These are phyloP conservation scores for Juncus inflexus DNA, from an alignment of 176 grass and related monocot species.

Conservation along the genomic window DNA sequence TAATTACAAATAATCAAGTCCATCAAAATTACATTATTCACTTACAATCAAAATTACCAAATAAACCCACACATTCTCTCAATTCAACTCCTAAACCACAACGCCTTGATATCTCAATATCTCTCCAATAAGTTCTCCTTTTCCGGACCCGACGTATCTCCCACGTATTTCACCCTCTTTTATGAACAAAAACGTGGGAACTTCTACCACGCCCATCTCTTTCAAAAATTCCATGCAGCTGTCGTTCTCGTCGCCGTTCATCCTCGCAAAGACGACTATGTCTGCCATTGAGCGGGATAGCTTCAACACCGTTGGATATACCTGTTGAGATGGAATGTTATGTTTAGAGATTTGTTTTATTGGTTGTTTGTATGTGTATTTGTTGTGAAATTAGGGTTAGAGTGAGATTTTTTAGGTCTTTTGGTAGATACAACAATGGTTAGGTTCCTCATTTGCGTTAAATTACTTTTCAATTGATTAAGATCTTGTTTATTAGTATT, in stretches of 20 bases:
- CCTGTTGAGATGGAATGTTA: constrained; percentile 12
- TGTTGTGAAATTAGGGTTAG: too few relatives aligned
- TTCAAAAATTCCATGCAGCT: constrained; percentile 80
- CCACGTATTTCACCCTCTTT: constrained; percentile 55
- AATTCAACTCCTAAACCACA: constrained; percentile 11
- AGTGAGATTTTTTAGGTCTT: too few relatives aligned
- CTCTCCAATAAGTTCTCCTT: constrained; percentile 90
- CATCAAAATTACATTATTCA: background rate
- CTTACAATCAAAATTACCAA: background rate
- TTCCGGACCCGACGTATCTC: constrained; percentile 86
- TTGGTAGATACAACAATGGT: too few relatives aligned
- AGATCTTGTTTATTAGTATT: too few relatives aligned
- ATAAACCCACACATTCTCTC: background rate
- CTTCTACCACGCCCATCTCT: constrained; percentile 86
- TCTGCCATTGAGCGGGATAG: constrained; percentile 68
- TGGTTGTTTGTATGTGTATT: too few relatives aligned
- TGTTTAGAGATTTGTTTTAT: too few relatives aligned
- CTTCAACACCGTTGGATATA: constrained; percentile 89
- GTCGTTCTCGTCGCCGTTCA: constrained; percentile 98
- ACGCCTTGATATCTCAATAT: constrained; percentile 90
- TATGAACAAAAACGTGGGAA: constrained; percentile 97
- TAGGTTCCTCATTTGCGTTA: too few relatives aligned
- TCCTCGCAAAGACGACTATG: constrained; percentile 68
- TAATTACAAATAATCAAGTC: background rate
- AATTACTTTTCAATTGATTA: too few relatives aligned